Evolutionary conservation across 2,329 filamentous ascomycete species (phyloP), one percentile per base, ranked within the genome.

Genomic region (Rosellinia necatrix): DNA sequence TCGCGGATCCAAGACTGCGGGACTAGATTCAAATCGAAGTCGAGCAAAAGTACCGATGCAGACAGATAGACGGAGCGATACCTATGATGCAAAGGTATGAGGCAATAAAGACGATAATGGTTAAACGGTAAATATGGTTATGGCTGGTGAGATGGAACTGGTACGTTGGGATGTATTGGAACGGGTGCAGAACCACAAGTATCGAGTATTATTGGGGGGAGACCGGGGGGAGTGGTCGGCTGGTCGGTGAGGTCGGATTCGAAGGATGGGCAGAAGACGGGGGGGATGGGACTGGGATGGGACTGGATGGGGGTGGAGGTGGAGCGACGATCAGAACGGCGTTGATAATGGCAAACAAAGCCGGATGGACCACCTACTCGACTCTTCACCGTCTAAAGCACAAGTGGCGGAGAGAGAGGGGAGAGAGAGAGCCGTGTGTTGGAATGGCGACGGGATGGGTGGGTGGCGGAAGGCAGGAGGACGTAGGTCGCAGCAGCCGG

Each of bases 301-400:
- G 55, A 57, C 44, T 49, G 48, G 54, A n/a, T n/a, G n/a, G n/a
- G n/a, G n/a, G n/a, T n/a, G n/a, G n/a, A n/a, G n/a, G 48, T 34
- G 44, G 41, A 57, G 60, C 53, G 59, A 62, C 56, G 63, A 60
- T 61, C 60, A 57, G 55, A 57, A 44, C 51, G 48, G 54, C 49
- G 57, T 55, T 51, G 62, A 66, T 40, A 58, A 68, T 62, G 58
- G 59, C 60, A 58, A 62, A 65, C 62, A 57, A 60, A 53, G 49
- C 32, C 29, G 32, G 38, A 49, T 27, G 32, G 46, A 32, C 32
- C 41, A 40, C 13, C 38, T 41, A 47, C 15, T 49, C 34, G 48
- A 55, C 48, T 44, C 53, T 59, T 46, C 41, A 47, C 61, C 47
- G 53, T 60, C 37, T 47, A 34, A 40, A 49, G 43, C 37, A 46